Evolutionary conservation across 73 alveolate genomes (phyloP).

Genomic region (Symbiodinium natans): DNA sequence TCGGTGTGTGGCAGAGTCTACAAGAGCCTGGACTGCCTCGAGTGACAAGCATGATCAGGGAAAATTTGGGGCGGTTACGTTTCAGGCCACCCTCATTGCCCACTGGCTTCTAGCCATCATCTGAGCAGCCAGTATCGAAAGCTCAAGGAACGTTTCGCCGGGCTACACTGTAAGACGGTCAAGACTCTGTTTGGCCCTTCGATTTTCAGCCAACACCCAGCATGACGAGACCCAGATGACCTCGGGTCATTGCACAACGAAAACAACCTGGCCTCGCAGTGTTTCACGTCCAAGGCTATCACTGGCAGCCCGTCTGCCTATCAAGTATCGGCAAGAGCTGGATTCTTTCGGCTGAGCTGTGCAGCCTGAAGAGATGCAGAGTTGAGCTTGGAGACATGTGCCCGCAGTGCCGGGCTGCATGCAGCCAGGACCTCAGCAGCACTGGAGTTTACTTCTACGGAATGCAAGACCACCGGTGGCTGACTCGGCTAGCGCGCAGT

Average conservation of each 20-base stretch:
- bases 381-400: constrained; percentile 23
- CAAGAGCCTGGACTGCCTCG: constrained; percentile 76
- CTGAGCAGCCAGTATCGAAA: too few relatives aligned
- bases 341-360: not conserved
- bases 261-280: constrained; percentile 58
- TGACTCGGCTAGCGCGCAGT: not conserved
- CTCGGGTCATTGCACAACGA: too few relatives aligned
- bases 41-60: not conserved
- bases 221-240: too few relatives aligned
- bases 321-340: not conserved
- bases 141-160: too few relatives aligned
- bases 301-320: constrained; percentile 74
- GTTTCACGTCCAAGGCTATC: constrained; percentile 49
- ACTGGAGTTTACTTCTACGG: not conserved
- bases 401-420: constrained; percentile 63
- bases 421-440: constrained; percentile 42
- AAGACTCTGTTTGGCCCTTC: too few relatives aligned
- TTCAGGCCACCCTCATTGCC: too few relatives aligned
- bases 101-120: too few relatives aligned
- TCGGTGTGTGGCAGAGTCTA: constrained; percentile 25
- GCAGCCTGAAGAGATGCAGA: not conserved
- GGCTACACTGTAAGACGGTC: too few relatives aligned
- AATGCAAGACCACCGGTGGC: not conserved
- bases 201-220: too few relatives aligned
- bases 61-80: too few relatives aligned